These are phyloP conservation scores for Lophiostoma macrostomum DNA, from an alignment of 495 filamentous ascomycete species.

Conservation along the genomic window DNA sequence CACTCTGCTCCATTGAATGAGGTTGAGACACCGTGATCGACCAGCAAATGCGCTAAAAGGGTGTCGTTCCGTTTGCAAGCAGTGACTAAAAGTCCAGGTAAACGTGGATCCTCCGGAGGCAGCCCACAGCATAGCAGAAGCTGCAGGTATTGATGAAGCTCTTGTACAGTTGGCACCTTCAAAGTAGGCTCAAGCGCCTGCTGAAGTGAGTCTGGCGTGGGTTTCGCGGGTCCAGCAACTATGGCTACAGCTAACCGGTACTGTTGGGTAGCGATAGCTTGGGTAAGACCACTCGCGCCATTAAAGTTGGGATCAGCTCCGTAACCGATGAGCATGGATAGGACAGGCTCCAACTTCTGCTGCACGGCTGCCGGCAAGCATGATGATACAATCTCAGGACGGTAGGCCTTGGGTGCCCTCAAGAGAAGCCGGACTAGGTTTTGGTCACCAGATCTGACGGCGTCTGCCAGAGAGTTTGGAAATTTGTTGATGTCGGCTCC, in stretches of 20 bases:
- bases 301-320: slow-evolving; percentile 29
- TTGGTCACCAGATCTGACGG: slow-evolving; percentile 17
- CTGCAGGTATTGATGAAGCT: slow-evolving; percentile 19
- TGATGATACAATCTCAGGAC: slow-evolving; percentile 18
- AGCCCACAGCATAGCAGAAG: slow-evolving; percentile 24
- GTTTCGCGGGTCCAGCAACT: slow-evolving; percentile 10
- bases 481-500: slow-evolving; percentile 25
- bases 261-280: slow-evolving; percentile 12
- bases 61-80: slow-evolving; percentile 23
- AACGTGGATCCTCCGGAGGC: neutral
- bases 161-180: slow-evolving; percentile 10
- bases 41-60: slow-evolving; percentile 14
- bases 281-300: slow-evolving; percentile 18
- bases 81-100: slow-evolving; percentile 11
- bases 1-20: slow-evolving; percentile 21
- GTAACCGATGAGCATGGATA: slow-evolving; percentile 16
- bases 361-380: slow-evolving; percentile 23
- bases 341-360: slow-evolving; percentile 15
- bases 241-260: slow-evolving; percentile 21
- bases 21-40: slow-evolving; percentile 20
- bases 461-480: slow-evolving; percentile 20
- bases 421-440: slow-evolving; percentile 16
- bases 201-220: slow-evolving; percentile 12
- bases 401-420: slow-evolving; percentile 20
- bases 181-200: slow-evolving; percentile 4